These are phyloP conservation scores for Colletotrichum sp. DNA, from an alignment of 2,329 filamentous ascomycete genomes.

Conservation along the genomic window DNA sequence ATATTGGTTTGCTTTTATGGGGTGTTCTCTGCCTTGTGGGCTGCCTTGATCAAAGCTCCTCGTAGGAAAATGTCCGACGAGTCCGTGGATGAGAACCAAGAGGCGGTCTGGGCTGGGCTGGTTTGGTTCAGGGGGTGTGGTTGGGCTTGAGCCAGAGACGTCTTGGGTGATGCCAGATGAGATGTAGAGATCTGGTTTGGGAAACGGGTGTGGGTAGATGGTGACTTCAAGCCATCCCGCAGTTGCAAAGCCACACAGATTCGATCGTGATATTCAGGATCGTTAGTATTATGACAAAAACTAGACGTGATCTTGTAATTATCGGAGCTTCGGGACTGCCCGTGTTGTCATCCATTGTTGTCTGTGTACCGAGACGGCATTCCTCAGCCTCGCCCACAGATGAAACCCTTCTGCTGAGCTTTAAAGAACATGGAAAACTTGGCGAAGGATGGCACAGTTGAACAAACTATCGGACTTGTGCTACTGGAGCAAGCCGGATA, in stretches of 20 bases:
- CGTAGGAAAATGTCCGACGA: not conserved
- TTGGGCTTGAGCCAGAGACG: not conserved
- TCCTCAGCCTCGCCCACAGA: accelerated
- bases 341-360: accelerated
- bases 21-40: not conserved
- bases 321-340: accelerated
- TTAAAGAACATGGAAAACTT: no score
- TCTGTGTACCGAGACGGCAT: not conserved
- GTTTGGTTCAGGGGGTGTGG: not conserved
- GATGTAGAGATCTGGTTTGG: not conserved
- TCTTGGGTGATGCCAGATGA: not conserved
- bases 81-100: not conserved
- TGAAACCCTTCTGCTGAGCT: accelerated
- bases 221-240: not conserved
- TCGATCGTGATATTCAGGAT: accelerated
- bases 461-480: not conserved
- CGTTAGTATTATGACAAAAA: accelerated
- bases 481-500: not conserved
- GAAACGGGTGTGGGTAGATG: not conserved
- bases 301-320: accelerated
- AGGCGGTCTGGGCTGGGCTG: not conserved
- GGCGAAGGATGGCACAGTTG: not conserved
- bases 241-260: not conserved
- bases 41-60: not conserved
- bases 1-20: not conserved